These are phyloP conservation scores for Microcera coccophila DNA, from an alignment of 2,329 filamentous ascomycete genomes.

Conservation along the genomic window DNA sequence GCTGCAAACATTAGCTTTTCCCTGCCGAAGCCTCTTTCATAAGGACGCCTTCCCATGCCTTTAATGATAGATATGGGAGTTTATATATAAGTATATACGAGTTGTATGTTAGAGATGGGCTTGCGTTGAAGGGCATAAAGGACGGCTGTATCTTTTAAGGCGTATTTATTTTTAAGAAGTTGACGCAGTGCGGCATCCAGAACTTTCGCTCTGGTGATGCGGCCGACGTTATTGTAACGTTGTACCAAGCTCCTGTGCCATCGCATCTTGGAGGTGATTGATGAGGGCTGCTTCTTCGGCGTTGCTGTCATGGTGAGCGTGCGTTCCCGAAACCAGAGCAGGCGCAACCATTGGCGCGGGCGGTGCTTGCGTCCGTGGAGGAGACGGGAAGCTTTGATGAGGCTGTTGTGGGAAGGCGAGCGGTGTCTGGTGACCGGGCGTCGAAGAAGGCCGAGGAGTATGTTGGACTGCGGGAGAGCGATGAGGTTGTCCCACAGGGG, in stretches of 20 bases:
- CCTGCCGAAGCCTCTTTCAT: background rate
- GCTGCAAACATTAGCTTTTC: slow-evolving; percentile 15
- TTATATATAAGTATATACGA: background rate
- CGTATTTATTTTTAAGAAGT: background rate
- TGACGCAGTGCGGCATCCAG: background rate
- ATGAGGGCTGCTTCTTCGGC: slow-evolving; percentile 34
- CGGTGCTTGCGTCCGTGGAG: slow-evolving; percentile 17
- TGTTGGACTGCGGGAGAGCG: slow-evolving; percentile 23
- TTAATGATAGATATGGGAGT: background rate
- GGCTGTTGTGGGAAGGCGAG: slow-evolving; percentile 15
- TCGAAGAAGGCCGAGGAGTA: slow-evolving; percentile 19
- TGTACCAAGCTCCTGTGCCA: slow-evolving; percentile 26
- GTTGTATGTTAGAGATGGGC: background rate
- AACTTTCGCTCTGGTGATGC: background rate
- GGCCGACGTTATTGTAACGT: background rate
- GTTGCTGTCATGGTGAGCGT: slow-evolving; percentile 28
- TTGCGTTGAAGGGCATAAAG: background rate
- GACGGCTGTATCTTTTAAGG: background rate
- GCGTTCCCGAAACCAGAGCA: slow-evolving; percentile 15
- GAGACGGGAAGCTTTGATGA: slow-evolving; percentile 8
- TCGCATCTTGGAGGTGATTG: slow-evolving; percentile 34
- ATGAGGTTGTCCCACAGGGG: slow-evolving; percentile 24
- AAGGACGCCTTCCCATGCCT: background rate
- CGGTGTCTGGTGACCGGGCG: slow-evolving; percentile 9
- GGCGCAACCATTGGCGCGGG: slow-evolving; percentile 23